Percentiles rank a stretch among this genome's conserved stretches.
Conservation (phyloP, 176 grass and related monocot genomes). For the Alloteropsis semialata region DNA sequence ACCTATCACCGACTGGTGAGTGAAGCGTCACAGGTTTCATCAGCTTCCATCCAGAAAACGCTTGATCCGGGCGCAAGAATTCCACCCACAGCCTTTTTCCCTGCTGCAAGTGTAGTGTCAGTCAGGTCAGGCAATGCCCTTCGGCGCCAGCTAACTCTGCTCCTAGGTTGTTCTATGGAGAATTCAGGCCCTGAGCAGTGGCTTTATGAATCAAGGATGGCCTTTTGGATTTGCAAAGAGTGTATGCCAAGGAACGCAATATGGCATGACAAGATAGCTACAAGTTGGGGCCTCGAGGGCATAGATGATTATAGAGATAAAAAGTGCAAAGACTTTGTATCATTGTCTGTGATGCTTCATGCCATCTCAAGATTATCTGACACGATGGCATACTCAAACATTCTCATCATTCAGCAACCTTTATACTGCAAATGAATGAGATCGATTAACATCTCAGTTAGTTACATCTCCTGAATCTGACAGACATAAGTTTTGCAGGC, state of each 20-base stretch:
- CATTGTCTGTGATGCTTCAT: neutral
- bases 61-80: constrained; percentile 17
- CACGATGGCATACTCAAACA: neutral
- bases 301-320: neutral
- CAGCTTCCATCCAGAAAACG: constrained; percentile 13
- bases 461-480: neutral
- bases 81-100: neutral
- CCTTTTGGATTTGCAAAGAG: constrained; percentile 15
- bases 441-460: neutral
- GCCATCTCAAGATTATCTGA: constrained; percentile 7
- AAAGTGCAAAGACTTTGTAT: neutral
- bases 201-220: neutral
- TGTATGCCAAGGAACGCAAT: constrained; percentile 29
- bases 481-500: constrained; percentile 31
- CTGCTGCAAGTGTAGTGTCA: neutral
- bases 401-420: too few species aligned
- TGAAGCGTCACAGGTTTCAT: constrained; percentile 23
- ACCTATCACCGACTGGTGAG: neutral
- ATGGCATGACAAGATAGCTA: neutral
- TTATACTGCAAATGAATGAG: neutral
- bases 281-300: neutral
- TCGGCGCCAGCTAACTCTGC: constrained; percentile 2
- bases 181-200: neutral
- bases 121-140: constrained; percentile 16
- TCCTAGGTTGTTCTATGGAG: neutral